Base-by-base conservation (phyloP, 1,284 basidiomycete genomes). In the Leccinum fuscescens region DNA sequence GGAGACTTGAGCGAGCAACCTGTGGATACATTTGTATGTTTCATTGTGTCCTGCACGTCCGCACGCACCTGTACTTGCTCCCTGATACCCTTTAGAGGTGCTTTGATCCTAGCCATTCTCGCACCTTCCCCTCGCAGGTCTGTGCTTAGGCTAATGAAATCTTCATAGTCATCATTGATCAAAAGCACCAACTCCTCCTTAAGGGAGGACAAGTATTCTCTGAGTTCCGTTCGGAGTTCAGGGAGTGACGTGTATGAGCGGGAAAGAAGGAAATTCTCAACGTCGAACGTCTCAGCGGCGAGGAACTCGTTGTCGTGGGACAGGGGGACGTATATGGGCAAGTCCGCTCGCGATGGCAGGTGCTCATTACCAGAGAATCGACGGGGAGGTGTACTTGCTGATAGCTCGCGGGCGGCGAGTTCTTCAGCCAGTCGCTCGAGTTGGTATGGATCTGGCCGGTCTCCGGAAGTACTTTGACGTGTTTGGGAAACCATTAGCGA, bases 131-230 rank as follows among this genome's bases (percentile, higher is more conserved):
- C 93, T 62, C 87, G 82, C 64, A 97, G 73, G 66, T 95, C 93
- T 2, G 92, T 95, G 65, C 95, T 96, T 24, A 99, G 81, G 66
- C 92, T 94, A 66, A 99, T 97, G 74, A 98, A 98, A 50, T 95
- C 95, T 74, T 95, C 94, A 74, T 98, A 98, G 76, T 98, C 96
- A 69, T 95, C 90, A 74, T 99, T 98, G 75, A 99, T 98, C 71
- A 98, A 86, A 70, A 88, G 88, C 31, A 98, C 93, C 31, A 99
- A 84, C 72, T 97, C 94, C 72, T 95, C 92, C 70, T 96, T 94
- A 66, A 99, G 78, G 14, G 83, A 80, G 1, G 85, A 84, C 60
- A 94, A 81, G 75, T 98, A 98, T 60, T 90, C 88, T 31, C 94
- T 84, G 14, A 99, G 81, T 72, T 99, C 95, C 15, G 84, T 77